Evolutionary conservation across 768 basidiomycete genomes (phyloP).

Genomic region (Tylopilus plumbeoviolaceoides): DNA sequence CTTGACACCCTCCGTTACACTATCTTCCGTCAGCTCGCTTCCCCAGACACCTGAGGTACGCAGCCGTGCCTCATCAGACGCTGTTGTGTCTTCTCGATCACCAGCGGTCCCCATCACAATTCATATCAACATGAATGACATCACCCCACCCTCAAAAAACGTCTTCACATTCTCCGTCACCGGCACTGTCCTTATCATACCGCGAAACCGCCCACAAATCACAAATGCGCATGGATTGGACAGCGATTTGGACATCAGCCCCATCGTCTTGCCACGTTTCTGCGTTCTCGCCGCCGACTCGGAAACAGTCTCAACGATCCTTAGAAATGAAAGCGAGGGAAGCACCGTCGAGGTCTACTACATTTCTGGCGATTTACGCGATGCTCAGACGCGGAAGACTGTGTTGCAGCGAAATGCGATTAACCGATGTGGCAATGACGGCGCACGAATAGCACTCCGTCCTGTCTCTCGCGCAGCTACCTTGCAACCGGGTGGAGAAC

Average conservation of each 20-base stretch:
- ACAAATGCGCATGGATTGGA: conserved; percentile 23
- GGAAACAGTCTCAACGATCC: conserved; percentile 53
- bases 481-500: conserved; percentile 19
- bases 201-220: conserved; percentile 34
- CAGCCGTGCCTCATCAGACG: conserved; percentile 38
- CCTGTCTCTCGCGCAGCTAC: conserved; percentile 28
- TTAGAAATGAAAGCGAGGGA: conserved; percentile 56
- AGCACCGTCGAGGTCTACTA: conserved; percentile 60
- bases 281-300: conserved; percentile 63
- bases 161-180: conserved; percentile 61
- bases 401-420: conserved; percentile 58
- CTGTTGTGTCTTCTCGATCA: conserved; percentile 26
- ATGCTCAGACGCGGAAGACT: conserved; percentile 60
- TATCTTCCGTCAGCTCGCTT: conserved; percentile 39
- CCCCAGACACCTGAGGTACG: conserved; percentile 30
- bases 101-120: conserved; percentile 66
- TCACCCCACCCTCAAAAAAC: conserved; percentile 61
- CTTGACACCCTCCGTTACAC: conserved; percentile 38
- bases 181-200: conserved; percentile 59
- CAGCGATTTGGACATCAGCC: conserved; percentile 38
- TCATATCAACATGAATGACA: conserved; percentile 78
- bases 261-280: conserved; percentile 65
- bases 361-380: conserved; percentile 50
- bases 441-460: conserved; percentile 55
- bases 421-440: conserved; percentile 59